A percentile compares a stretch with the other conserved stretches of the same genome.
phyloP scores from a whole-genome alignment of 257 asterid genomes.

The Solanum boliviense region DNA sequence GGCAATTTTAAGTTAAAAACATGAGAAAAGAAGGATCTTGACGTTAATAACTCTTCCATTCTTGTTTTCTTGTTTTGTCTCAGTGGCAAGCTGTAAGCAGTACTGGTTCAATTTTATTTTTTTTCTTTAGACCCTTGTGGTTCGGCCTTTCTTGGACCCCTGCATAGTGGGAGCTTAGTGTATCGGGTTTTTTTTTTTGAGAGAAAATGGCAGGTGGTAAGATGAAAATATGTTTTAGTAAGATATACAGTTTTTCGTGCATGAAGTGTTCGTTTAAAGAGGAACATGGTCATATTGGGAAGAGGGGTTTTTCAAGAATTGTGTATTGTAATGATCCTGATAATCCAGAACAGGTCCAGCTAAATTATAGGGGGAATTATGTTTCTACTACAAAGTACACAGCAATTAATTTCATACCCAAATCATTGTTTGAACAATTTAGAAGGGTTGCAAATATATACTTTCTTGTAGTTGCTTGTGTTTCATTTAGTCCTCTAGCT shows the following conservation, averaged over 20 bases:
- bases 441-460: constrained; percentile 95
- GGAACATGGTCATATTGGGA: constrained; percentile 72
- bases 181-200: background rate
- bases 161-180: background rate
- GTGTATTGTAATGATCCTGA: constrained; percentile 88
- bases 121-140: background rate
- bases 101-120: background rate
- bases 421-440: constrained; percentile 92
- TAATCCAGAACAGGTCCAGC: constrained; percentile 43
- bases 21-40: background rate
- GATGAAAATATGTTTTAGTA: constrained; percentile 35
- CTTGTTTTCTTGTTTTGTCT: background rate
- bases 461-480: constrained; percentile 83
- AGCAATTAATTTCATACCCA: constrained; percentile 67
- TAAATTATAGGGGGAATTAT: constrained; percentile 52
- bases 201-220: constrained; percentile 34
- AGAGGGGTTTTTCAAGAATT: constrained; percentile 67
- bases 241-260: constrained; percentile 68
- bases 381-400: constrained; percentile 90
- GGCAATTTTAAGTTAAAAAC: background rate
- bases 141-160: background rate
- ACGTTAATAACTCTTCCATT: background rate
- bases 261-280: constrained; percentile 33
- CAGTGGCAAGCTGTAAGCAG: background rate
- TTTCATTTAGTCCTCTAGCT: constrained; percentile 74